Base-by-base conservation (phyloP, 1,284 basidiomycete genomes). In the Cutaneotrichosporon sp. region DNA sequence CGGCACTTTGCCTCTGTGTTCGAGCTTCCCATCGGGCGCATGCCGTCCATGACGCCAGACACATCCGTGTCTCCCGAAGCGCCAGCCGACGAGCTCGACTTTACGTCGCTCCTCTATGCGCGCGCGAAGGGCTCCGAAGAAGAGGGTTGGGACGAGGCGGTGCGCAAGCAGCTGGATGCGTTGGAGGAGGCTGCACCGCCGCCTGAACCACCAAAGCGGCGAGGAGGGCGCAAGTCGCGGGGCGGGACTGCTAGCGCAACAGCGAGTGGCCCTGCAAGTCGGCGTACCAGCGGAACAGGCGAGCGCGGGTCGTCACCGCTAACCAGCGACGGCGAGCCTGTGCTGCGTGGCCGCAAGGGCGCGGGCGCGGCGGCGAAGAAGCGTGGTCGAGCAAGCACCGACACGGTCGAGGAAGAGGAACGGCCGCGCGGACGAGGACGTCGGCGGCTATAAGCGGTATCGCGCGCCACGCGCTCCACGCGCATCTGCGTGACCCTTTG, bases 1-100 rank as follows among this genome's bases (percentile, higher is more conserved):
- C 60, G 61, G 4, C 68, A 69, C 59, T 69, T 69, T 38, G 59
- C 49, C 46, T 50, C 58, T 21, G 40, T 16, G 26, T 69, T 69
- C 53, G 62, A 65, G 46, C 63, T 69, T 9, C 68, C 68, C 2
- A 56, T 59, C 31, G 51, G 51, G 1, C 16, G 36, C 31, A 40
- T 57, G 36, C 7, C 30, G n/a, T n/a, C 51, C 40, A 42, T 42
- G 9, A 38, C 50, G 16, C 59, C 53, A 9, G 62, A 56, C 47
- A 46, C 21, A 9, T 26, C n/a, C n/a, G 63, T 47, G 8, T 21
- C 49, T 21, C 47, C 58, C 32, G 53, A 55, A 21, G 34, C 10
- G 5, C 5, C 34, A 40, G 57, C 16, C 34, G 61, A 62, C 21
- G 47, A 61, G 22, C 13, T 42, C 30, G 51, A 60, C 34, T 67